These are phyloP conservation scores for Thielaviopsis euricoi DNA, from an alignment of 2,329 filamentous ascomycete genomes.

Conservation along the genomic window DNA sequence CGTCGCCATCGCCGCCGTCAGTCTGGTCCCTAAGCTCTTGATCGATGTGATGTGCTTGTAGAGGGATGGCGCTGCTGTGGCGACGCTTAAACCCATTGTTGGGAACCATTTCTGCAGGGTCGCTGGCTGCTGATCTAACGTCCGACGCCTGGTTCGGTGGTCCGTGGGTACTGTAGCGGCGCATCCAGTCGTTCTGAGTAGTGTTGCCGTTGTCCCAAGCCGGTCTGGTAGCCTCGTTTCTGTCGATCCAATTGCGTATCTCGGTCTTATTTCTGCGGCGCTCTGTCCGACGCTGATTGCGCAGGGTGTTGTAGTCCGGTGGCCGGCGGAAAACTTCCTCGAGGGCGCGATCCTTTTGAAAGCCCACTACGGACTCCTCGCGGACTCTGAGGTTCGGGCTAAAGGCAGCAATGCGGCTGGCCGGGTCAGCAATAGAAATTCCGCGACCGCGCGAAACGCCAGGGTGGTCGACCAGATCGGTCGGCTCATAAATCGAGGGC, in stretches of 20 bases:
- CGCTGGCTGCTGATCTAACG: conserved; percentile 42
- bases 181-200: conserved; percentile 28
- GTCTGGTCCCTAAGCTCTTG: conserved; percentile 44
- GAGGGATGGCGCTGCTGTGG: conserved; percentile 13
- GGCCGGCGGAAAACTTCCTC: conserved; percentile 77
- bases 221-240: conserved; percentile 34
- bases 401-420: conserved; percentile 46
- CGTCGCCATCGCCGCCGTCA: conserved; percentile 66
- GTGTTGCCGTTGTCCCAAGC: conserved; percentile 2
- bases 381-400: conserved; percentile 56
- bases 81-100: conserved; percentile 25
- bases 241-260: conserved; percentile 83
- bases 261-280: conserved; percentile 62
- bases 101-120: conserved; percentile 46
- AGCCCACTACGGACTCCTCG: conserved; percentile 76
- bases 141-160: conserved; percentile 34
- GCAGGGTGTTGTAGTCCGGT: conserved; percentile 46
- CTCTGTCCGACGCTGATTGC: conserved; percentile 44
- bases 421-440: conserved; percentile 41
- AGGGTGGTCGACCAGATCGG: conserved; percentile 65
- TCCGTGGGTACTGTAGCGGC: conserved; percentile 36
- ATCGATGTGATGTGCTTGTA: conserved; percentile 24
- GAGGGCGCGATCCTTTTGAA: conserved; percentile 74
- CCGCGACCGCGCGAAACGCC: conserved; percentile 31
- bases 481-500: conserved; percentile 61